These are phyloP conservation scores for Ensete ventricosum DNA, from an alignment of 176 grass and related monocot genomes.

Conservation along the genomic window DNA sequence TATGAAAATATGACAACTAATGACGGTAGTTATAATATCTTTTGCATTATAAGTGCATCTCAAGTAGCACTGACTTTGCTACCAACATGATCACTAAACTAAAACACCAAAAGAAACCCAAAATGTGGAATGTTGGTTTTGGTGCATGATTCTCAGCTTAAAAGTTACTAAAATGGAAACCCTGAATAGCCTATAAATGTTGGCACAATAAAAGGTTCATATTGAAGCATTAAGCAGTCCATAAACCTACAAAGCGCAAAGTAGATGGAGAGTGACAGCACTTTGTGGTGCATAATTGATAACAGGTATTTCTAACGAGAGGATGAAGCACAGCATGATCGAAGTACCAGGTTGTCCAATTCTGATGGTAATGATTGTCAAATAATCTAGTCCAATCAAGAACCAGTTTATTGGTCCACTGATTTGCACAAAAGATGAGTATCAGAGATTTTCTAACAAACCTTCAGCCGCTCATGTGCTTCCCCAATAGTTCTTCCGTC, in stretches of 20 bases:
- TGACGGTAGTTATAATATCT: not conserved
- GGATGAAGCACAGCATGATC: not conserved
- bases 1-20: no score
- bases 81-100: not conserved
- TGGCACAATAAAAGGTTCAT: not conserved
- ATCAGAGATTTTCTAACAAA: conserved; percentile 17
- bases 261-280: not conserved
- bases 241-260: not conserved
- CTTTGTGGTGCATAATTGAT: not conserved
- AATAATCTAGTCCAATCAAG: not conserved
- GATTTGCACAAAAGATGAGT: not conserved
- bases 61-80: not conserved
- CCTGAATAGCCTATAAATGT: not conserved
- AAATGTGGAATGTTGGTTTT: no score
- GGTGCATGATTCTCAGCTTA: not conserved
- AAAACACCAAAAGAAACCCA: not conserved
- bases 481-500: conserved; percentile 84
- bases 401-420: not conserved
- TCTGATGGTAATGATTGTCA: not conserved
- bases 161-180: not conserved
- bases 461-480: conserved; percentile 92
- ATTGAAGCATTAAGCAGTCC: not conserved
- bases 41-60: not conserved
- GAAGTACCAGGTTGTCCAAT: not conserved
- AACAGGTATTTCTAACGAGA: not conserved